These are phyloP conservation scores for Zygosaccharomyces pseudorouxii DNA, from an alignment of 805 yeast species.

Conservation along the genomic window DNA sequence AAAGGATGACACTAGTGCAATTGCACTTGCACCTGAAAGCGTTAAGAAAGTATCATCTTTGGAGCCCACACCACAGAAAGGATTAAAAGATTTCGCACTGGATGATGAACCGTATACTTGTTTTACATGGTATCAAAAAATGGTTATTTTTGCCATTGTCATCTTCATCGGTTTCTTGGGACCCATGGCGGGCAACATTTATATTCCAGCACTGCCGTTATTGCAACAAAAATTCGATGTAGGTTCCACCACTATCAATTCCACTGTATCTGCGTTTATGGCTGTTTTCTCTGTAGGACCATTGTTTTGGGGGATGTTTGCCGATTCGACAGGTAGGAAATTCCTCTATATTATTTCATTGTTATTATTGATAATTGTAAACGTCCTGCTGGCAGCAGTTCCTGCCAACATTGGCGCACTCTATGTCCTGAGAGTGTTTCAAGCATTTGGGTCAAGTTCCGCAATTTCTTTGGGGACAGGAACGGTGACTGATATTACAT, in stretches of 20 bases:
- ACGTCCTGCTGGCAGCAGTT: conserved; percentile 57
- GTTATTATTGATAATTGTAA: conserved; percentile 51
- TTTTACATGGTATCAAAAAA: conserved; percentile 33
- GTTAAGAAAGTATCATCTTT: conserved; percentile 1
- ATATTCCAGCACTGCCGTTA: conserved; percentile 50
- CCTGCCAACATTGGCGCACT: conserved; percentile 67
- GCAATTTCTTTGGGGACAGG: conserved; percentile 93
- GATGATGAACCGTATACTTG: conserved; percentile 30
- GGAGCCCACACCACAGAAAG: conserved; percentile 4
- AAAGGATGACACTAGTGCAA: conserved; percentile 1
- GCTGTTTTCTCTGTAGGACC: conserved; percentile 53
- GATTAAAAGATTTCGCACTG: conserved; percentile 3
- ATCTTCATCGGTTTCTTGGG: conserved; percentile 51
- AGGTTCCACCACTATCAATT: conserved; percentile 44
- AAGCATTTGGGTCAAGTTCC: conserved; percentile 80
- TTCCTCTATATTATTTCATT: conserved; percentile 59
- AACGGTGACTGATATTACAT: conserved; percentile 71
- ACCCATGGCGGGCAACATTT: conserved; percentile 54
- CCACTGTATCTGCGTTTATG: conserved; percentile 57
- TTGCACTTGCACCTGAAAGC: conserved; percentile 5
- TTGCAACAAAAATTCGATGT: conserved; percentile 40
- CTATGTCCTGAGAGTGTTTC: conserved; percentile 60
- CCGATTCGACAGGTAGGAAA: conserved; percentile 60
- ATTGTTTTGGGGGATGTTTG: conserved; percentile 50
- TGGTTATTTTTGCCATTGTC: conserved; percentile 38